Evolutionary conservation across 768 basidiomycete genomes (phyloP).

Genomic region (Gymnopilus junonius): DNA sequence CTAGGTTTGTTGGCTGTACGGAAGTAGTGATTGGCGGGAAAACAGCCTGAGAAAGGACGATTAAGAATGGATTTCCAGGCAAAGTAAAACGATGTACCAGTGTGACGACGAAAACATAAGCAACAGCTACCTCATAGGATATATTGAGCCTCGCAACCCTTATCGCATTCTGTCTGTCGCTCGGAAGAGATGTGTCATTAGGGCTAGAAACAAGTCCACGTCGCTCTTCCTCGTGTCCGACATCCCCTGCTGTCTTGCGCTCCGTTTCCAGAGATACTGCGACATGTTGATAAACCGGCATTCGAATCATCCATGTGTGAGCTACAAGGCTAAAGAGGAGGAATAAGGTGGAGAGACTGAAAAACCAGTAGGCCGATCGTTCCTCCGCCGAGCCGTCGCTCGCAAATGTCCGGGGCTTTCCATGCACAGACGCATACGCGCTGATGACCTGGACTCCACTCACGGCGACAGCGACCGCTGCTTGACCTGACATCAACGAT

Average conservation of each 20-base stretch:
- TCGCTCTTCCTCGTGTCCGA: slow-evolving; percentile 35
- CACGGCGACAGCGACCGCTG: slow-evolving; percentile 81
- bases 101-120: slow-evolving; percentile 79
- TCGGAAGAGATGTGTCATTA: slow-evolving; percentile 23
- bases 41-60: slow-evolving; percentile 59
- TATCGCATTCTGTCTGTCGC: slow-evolving; percentile 48
- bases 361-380: slow-evolving; percentile 75
- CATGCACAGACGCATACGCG: slow-evolving; percentile 59
- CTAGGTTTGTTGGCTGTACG: slow-evolving; percentile 65
- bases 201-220: slow-evolving; percentile 41
- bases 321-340: slow-evolving; percentile 57
- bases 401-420: slow-evolving; percentile 36
- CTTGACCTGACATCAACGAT: slow-evolving; percentile 82
- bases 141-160: slow-evolving; percentile 67
- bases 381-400: slow-evolving; percentile 59
- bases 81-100: slow-evolving; percentile 53
- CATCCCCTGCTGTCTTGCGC: slow-evolving; percentile 23
- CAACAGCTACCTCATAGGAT: slow-evolving; percentile 71
- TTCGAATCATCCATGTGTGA: slow-evolving; percentile 59
- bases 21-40: slow-evolving; percentile 87
- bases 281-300: slow-evolving; percentile 62
- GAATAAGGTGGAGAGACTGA: slow-evolving; percentile 70
- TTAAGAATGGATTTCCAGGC: not conserved
- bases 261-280: slow-evolving; percentile 50
- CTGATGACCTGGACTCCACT: slow-evolving; percentile 78